Evolutionary conservation across 2,329 filamentous ascomycete species (phyloP), one percentile per base, ranked within the genome.

Genomic region (Ascochyta viciae-villosae): DNA sequence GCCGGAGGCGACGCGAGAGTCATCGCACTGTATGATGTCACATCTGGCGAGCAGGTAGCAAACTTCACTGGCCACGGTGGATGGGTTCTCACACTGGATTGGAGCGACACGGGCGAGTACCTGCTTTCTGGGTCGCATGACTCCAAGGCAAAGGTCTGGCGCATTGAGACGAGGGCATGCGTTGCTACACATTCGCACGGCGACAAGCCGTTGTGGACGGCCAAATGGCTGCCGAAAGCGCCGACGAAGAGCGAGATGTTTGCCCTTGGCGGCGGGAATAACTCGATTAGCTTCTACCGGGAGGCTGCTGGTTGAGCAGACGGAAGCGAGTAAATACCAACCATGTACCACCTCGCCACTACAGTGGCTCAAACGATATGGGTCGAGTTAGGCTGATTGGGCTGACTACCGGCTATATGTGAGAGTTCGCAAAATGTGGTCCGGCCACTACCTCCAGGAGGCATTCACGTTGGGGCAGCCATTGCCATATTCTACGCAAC

Each of bases 101-200:
- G 94, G 92, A 98, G 89, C 74, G 86, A 91, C 70, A 96, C 90
- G 4, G 95, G 95, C 43, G 94, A 98, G 77, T 96, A 91, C 74
- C 80, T 99, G 12, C 82, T 98, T 3, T 96, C 90, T 70, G 91
- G 92, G 81, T 87, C 90, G 1, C 92, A 96, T 74, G 93, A 98
- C 71, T 94, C 95, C 34, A 97, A 96, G 76, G 91, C 90, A 58
- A 97, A 96, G 77, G 90, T 98, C 27, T 99, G 95, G 95, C 94
- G 91, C 27, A 85, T 97, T 56, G 92, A 96, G 67, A 85, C 88
- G 31, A 85, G 87, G 53, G 83, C 83, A 4, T 98, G 95, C 72
- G 95, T 99, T 40, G 92, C 94, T 12, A 99, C 95, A 9, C 92
- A 96, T 73, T 93, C 89, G 54, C 93, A 98, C 79, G 92, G 91